Percentiles rank a stretch among this genome's conserved stretches.
phyloP scores from a whole-genome alignment of 1,284 basidiomycete genomes.

The Pyrrhoderma noxium region DNA sequence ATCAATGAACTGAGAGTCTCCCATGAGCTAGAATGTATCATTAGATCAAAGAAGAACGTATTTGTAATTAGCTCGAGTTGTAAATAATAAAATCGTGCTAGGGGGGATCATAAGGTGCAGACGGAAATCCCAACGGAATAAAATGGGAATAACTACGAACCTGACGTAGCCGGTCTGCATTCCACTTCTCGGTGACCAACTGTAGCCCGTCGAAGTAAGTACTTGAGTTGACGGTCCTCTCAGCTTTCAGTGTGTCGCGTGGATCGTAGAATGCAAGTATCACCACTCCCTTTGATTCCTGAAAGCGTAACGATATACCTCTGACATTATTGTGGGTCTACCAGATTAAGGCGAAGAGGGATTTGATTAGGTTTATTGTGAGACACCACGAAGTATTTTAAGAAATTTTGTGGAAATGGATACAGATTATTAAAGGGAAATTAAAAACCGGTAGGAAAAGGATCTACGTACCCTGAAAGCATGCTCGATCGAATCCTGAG shows the following conservation, averaged over 20 bases:
- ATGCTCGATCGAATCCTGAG: conserved; percentile 11
- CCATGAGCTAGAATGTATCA: conserved; percentile 31
- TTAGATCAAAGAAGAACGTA: not conserved
- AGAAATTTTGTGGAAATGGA: not conserved
- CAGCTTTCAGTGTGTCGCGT: conserved; percentile 44
- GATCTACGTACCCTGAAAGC: conserved; percentile 14
- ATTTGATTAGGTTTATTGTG: no score
- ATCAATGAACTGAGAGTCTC: conserved; percentile 32
- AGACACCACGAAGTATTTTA: no score
- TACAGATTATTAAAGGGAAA: not conserved
- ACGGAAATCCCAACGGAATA: no score
- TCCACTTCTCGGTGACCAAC: conserved; percentile 7
- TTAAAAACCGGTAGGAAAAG: not conserved
- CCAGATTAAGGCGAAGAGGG: no score
- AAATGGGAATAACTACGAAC: not conserved
- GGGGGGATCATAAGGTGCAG: no score
- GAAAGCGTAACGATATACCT: conserved; percentile 45
- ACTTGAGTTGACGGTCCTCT: conserved; percentile 9
- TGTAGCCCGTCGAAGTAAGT: conserved; percentile 6
- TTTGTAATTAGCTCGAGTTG: not conserved
- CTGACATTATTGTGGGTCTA: conserved; percentile 13
- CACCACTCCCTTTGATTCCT: conserved; percentile 41
- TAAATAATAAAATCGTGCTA: no score
- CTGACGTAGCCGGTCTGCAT: not conserved
- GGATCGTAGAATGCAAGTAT: conserved; percentile 59